Percentiles rank a stretch among this genome's conserved stretches.
Evolutionary conservation across 352 stramenopile genomes (phyloP).

Genomic region (Globisporangium barbulae): DNA sequence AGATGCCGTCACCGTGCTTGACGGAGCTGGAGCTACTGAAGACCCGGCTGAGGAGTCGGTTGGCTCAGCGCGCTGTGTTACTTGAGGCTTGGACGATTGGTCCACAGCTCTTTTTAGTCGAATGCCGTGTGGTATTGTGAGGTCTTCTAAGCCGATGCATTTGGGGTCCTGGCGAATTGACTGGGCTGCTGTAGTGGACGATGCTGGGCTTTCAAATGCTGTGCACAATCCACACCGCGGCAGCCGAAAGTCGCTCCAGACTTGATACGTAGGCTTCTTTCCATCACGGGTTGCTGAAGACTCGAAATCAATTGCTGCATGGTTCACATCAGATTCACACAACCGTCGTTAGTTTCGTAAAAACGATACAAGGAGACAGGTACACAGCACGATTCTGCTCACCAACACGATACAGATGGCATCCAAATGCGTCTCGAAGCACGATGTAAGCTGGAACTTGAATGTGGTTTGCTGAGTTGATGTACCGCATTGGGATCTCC

Average conservation of each 20-base stretch:
- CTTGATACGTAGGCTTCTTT: constrained; percentile 18
- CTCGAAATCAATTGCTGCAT: constrained; percentile 17
- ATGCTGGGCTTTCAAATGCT: constrained; percentile 27
- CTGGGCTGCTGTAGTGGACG: not conserved
- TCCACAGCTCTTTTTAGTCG: constrained; percentile 10
- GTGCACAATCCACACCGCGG: constrained; percentile 53
- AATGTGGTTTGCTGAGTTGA: not conserved
- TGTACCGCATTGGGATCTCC: constrained; percentile 12
- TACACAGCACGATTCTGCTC: constrained; percentile 17
- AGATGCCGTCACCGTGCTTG: not conserved
- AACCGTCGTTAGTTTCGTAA: constrained; percentile 10
- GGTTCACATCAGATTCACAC: constrained; percentile 4
- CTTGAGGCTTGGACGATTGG: not conserved
- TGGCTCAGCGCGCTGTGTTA: not conserved
- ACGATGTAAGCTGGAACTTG: constrained; percentile 39
- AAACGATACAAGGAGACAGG: not conserved
- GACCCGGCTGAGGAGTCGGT: not conserved
- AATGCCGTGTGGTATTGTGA: constrained; percentile 18
- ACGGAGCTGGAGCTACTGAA: not conserved
- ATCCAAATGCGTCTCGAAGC: constrained; percentile 45
- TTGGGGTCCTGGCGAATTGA: constrained; percentile 13
- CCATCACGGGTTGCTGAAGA: not conserved
- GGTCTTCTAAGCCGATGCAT: constrained; percentile 32
- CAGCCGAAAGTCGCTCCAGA: constrained; percentile 39
- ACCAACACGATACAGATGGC: constrained; percentile 60